phyloP scores from a whole-genome alignment of 176 grass and related monocot genomes.

The Zizania latifolia region DNA sequence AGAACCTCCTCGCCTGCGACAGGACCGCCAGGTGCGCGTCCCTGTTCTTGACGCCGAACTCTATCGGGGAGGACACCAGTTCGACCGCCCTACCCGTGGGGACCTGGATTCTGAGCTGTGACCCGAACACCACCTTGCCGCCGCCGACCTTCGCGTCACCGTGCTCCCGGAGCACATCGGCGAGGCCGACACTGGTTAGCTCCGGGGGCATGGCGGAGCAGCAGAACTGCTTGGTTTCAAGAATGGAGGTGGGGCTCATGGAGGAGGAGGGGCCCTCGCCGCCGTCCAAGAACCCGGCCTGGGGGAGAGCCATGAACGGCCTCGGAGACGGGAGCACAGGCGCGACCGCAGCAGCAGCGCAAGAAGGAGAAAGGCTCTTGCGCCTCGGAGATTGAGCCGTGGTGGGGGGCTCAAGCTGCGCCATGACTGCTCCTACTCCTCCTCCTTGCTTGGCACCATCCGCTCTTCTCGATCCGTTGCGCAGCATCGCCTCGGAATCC shows the following conservation, averaged over 20 bases:
- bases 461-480: conserved; percentile 55
- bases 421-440: conserved; percentile 20
- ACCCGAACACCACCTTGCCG: conserved; percentile 73
- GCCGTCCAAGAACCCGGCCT: conserved; percentile 45
- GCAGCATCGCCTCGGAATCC: conserved; percentile 38
- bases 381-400: conserved; percentile 26
- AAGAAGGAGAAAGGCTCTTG: not conserved
- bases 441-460: conserved; percentile 45
- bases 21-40: conserved; percentile 59
- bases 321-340: conserved; percentile 49
- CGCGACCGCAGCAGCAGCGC: too few species aligned
- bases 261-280: conserved; percentile 30
- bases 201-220: conserved; percentile 33
- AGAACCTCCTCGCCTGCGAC: conserved; percentile 56
- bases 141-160: conserved; percentile 18
- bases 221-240: conserved; percentile 68
- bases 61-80: conserved; percentile 65
- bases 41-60: conserved; percentile 84
- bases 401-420: conserved; percentile 32
- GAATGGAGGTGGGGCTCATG: conserved; percentile 90
- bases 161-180: conserved; percentile 61
- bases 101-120: conserved; percentile 79
- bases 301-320: conserved; percentile 52
- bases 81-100: conserved; percentile 34
- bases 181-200: conserved; percentile 51